These are phyloP conservation scores for Elaeis guineensis DNA, from an alignment of 176 grass and related monocot species.

Conservation along the genomic window DNA sequence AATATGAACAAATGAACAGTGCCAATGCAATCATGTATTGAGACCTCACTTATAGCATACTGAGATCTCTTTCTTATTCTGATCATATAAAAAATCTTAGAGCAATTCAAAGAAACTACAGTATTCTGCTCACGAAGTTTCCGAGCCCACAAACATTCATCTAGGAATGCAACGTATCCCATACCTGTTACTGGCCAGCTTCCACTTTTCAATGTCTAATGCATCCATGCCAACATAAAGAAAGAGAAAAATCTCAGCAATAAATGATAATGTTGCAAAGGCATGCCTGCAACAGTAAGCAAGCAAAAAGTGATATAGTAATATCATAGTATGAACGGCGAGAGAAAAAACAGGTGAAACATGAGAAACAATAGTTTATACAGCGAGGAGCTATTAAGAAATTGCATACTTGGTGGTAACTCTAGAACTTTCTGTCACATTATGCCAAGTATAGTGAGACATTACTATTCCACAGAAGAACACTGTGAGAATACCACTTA, in stretches of 20 bases:
- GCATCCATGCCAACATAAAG: conserved; percentile 97
- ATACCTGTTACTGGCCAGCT: conserved; percentile 48
- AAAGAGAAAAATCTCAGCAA: conserved; percentile 79
- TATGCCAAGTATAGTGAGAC: conserved; percentile 98
- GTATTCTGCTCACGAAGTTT: too few species aligned
- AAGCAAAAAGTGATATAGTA: not conserved
- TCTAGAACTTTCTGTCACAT: conserved; percentile 94
- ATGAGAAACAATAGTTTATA: not conserved
- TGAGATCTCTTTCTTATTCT: too few species aligned
- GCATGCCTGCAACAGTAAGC: conserved; percentile 42
- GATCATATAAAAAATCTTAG: too few species aligned
- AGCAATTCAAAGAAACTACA: too few species aligned
- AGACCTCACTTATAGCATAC: too few species aligned
- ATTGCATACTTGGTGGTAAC: conserved; percentile 76
- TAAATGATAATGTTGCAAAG: conserved; percentile 90
- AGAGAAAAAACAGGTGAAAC: not conserved
- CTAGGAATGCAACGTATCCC: not conserved
- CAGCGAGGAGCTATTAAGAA: not conserved
- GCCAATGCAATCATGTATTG: too few species aligned
- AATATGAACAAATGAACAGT: too few species aligned
- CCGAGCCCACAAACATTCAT: not conserved
- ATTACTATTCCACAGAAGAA: conserved; percentile 94
- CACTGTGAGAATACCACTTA: conserved; percentile 91
- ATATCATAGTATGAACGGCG: too few species aligned
- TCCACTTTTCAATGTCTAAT: conserved; percentile 95